These are phyloP conservation scores for Phytophthora hybrid DNA, from an alignment of 352 stramenopile genomes.

Conservation along the genomic window DNA sequence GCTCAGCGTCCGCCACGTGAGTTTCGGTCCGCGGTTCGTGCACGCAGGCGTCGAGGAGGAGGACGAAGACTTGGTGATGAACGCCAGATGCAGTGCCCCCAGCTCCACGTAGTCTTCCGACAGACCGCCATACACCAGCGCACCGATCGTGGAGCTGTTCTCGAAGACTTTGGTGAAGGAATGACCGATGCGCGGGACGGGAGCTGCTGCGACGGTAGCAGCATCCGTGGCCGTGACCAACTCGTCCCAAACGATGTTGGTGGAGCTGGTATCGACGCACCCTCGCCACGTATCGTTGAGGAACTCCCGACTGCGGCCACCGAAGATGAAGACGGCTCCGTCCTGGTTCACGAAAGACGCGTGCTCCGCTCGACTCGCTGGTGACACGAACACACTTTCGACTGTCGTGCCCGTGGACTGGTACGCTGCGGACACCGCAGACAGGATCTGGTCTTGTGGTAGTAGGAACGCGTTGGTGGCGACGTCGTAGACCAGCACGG, in stretches of 20 bases:
- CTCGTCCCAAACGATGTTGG: constrained; percentile 61
- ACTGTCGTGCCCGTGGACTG: constrained; percentile 20
- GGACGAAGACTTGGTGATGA: constrained; percentile 48
- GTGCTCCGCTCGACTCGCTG: constrained; percentile 67
- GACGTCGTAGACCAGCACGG: constrained; percentile 65
- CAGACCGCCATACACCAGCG: constrained; percentile 59
- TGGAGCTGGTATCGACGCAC: constrained; percentile 52
- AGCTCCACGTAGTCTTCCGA: constrained; percentile 58
- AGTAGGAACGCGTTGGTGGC: constrained; percentile 49
- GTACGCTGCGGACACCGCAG: constrained; percentile 39
- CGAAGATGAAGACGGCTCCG: constrained; percentile 58
- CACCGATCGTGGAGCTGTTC: constrained; percentile 49
- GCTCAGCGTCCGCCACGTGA: constrained; percentile 53
- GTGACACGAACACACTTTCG: constrained; percentile 67
- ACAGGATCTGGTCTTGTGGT: constrained; percentile 62
- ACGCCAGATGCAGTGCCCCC: constrained; percentile 48
- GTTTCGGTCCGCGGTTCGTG: constrained; percentile 36
- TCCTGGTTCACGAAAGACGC: constrained; percentile 47
- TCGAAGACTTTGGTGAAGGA: constrained; percentile 68
- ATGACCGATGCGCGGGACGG: constrained; percentile 60
- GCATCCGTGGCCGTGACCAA: constrained; percentile 48
- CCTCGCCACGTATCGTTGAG: constrained; percentile 71
- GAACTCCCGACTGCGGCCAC: constrained; percentile 64
- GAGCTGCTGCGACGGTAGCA: constrained; percentile 36
- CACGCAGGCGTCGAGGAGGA: constrained; percentile 9